These are phyloP conservation scores for Schizosaccharomyces japonicus DNA, from an alignment of 805 yeast species.

Conservation along the genomic window DNA sequence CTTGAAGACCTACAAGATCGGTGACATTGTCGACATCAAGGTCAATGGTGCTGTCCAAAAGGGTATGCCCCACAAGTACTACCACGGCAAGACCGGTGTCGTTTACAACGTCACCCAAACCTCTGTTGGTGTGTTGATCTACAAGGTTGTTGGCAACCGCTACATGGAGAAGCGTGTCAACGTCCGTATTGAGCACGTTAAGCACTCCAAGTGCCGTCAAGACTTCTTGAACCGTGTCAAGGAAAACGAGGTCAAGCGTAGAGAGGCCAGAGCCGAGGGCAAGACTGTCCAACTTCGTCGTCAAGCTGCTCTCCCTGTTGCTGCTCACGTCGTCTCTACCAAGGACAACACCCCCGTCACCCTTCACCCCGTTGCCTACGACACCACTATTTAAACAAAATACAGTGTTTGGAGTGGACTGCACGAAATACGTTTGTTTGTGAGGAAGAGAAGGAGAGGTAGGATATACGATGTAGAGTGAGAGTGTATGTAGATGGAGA, in stretches of 20 bases:
- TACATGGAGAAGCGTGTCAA: slow-evolving; percentile 96
- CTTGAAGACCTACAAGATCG: slow-evolving; percentile 94
- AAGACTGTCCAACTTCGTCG: slow-evolving; percentile 81
- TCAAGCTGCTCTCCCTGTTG: slow-evolving; percentile 97
- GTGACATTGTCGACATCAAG: slow-evolving; percentile 97
- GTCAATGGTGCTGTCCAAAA: slow-evolving; percentile 98
- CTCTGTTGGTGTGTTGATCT: slow-evolving; percentile 90
- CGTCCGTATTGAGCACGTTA: slow-evolving; percentile 95
- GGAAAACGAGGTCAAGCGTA: slow-evolving; percentile 78
- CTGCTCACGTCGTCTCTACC: slow-evolving; percentile 61
- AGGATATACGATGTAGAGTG: too few species aligned
- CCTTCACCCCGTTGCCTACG: slow-evolving; percentile 97
- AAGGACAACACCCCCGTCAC: slow-evolving; percentile 69
- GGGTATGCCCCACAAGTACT: slow-evolving; percentile 99
- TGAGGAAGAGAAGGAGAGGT: too few species aligned
- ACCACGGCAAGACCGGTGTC: slow-evolving; percentile 99
- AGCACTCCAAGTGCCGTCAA: slow-evolving; percentile 98
- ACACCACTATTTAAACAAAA: slow-evolving; percentile 95
- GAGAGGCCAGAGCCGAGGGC: slow-evolving; percentile 89
- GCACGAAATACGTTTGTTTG: too few species aligned
- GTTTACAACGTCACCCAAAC: slow-evolving; percentile 96
- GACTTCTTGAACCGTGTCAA: slow-evolving; percentile 97
- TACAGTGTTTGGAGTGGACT: too few species aligned
- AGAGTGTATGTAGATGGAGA: too few species aligned
- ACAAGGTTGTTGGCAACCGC: slow-evolving; percentile 98